A percentile compares a stretch with the other conserved stretches of the same genome.
Evolutionary conservation across 2,329 filamentous ascomycete genomes (phyloP).

Genomic region (Aspergillus ochraceoroseus): DNA sequence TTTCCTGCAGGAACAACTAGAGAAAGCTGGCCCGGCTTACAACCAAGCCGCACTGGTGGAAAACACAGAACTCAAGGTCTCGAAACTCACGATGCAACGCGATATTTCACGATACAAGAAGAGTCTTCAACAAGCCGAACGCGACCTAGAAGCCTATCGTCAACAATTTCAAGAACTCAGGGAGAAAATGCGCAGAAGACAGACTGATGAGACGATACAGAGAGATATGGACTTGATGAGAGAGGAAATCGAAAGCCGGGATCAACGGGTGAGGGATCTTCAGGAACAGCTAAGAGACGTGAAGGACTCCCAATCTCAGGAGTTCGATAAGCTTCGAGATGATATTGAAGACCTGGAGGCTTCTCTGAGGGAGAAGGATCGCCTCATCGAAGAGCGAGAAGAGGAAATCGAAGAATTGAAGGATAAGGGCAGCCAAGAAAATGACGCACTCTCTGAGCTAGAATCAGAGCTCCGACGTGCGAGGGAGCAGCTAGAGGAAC

Average conservation of each 20-base stretch:
- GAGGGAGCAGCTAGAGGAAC: constrained; percentile 42
- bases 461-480: constrained; percentile 48
- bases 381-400: constrained; percentile 66
- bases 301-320: constrained; percentile 52
- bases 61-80: constrained; percentile 93
- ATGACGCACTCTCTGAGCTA: constrained; percentile 43
- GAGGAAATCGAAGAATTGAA: constrained; percentile 68
- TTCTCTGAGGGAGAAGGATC: constrained; percentile 70
- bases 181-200: constrained; percentile 71
- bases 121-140: constrained; percentile 73
- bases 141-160: constrained; percentile 77
- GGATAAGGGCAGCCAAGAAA: constrained; percentile 43
- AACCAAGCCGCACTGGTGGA: constrained; percentile 85
- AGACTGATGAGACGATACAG: constrained; percentile 65
- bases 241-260: constrained; percentile 48
- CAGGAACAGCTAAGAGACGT: constrained; percentile 55
- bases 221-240: constrained; percentile 53
- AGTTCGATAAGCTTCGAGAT: constrained; percentile 64
- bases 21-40: constrained; percentile 82
- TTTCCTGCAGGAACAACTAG: constrained; percentile 85
- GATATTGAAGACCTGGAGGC: constrained; percentile 71
- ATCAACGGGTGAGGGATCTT: constrained; percentile 40
- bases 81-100: constrained; percentile 80
- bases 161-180: constrained; percentile 77
- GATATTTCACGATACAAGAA: constrained; percentile 86